Evolutionary conservation across 2,329 filamentous ascomycete genomes (phyloP), one percentile per base, ranked within the genome.

Genomic region (Venturia asperata): DNA sequence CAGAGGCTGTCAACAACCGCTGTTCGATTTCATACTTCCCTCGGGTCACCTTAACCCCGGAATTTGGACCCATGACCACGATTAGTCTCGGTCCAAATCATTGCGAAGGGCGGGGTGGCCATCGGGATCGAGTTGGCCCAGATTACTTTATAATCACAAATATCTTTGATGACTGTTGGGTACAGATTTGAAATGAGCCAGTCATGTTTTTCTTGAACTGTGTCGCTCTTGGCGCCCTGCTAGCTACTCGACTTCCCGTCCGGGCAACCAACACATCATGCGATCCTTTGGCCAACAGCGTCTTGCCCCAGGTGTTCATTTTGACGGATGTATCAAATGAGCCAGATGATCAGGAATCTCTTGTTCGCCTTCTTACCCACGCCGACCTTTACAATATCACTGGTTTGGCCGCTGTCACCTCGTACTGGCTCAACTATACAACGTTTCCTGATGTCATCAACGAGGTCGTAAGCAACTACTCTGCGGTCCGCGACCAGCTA

Each of bases 401-500:
- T 45, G 69, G 68, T 5, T 66, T 71, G 27, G 67, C 66, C 34
- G 69, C 62, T 11, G 64, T 66, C 37, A 71, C 70, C 13, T 68
- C 67, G 5, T 65, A 55, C 27, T 68, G 67, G 66, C 64, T 66
- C 45, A 69, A 70, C 61, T 65, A 69, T 56, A 66, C 68, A 17
- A 66, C 68, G 39, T 66, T 69, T 52, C 49, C 60, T 0, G 61
- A 63, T 6, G 66, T 67, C 7, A 72, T 74, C 52, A 65, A 69
- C 17, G 67, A 69, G n/a, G 70, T 72, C 21, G 71, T 72, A 19
- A 56, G 65, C 42, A 72, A 68, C 2, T 75, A 74, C 61, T 68
- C 67, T 37, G 67, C 74, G 4, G 71, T 72, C 10, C 65, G 69
- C 21, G 74, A 78, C 30, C 83, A 80, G 65, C 75, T 84, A 27